Evolutionary conservation across 1,284 basidiomycete genomes (phyloP), one percentile per base, ranked within the genome.

Genomic region (Tilletia indica): DNA sequence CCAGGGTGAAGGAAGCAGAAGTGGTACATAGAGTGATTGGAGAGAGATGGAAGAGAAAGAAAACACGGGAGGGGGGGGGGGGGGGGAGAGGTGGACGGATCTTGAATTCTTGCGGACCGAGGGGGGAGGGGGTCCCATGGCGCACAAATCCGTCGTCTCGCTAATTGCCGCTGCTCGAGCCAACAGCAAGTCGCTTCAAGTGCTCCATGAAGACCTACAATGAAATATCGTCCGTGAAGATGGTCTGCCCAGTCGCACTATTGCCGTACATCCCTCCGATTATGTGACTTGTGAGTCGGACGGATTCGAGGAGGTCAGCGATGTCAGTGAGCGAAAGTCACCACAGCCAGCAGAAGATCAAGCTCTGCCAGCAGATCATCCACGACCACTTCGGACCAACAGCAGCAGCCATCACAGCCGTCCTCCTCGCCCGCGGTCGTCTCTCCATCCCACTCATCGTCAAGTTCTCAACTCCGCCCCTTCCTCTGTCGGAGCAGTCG

Each of bases 241-340:
- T 98, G 19, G 94, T 94, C 84, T 93, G 92, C 3, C 95, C 96
- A 0, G 77, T 45, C 6, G 76, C 77, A 2, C 63, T 36, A 8
- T 88, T 85, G 58, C 88, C 89, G 45, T 89, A 83, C 73, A 83
- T 80, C 11, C 82, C 82, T 31, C 91, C 90, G 31, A 91, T 91
- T 91, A 97, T 95, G 85, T 99, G 96, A 69, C 95, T 99, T 68
- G 96, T 99, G n/a, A n/a, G n/a, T n/a, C n/a, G n/a, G 42, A 45
- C 42, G 9, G 14, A 8, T 14, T 45, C 42, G 14, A 45, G 9
- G 9, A 45, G 58, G 58, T 34, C 16, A 19, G 8, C 51, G 9
- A 58, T 58, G 56, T 58, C 56, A 25, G 56, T 58, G 25, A 64
- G 36, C 61, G 38, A 42, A 3, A n/a, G 34, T 16, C 61, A 64